Conservation (phyloP, 2,329 filamentous ascomycete species). For the Juglanconis sp. region DNA sequence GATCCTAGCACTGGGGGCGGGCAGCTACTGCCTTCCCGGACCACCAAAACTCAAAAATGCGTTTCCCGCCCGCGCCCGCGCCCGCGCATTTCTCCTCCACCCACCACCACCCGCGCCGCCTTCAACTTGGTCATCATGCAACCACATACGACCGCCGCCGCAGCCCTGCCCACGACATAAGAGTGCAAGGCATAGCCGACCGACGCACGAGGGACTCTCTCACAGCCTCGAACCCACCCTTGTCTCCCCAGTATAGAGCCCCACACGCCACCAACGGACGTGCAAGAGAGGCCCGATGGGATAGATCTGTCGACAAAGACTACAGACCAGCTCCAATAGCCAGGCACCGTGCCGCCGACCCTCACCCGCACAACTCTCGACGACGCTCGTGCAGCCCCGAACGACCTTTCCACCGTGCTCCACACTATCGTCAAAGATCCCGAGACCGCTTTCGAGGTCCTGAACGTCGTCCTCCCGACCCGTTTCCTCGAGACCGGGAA, state of each 20-base stretch:
- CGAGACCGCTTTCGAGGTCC: constrained; percentile 37
- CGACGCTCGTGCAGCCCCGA: constrained; percentile 27
- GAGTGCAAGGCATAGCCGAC: constrained; percentile 33
- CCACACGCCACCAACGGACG: constrained; percentile 23
- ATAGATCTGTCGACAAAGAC: constrained; percentile 15
- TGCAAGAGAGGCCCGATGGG: constrained; percentile 17
- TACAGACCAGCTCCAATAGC: constrained; percentile 23
- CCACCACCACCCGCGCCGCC: constrained; percentile 3
- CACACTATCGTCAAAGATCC: constrained; percentile 36
- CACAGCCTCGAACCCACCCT: constrained; percentile 25
- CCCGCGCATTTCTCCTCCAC: constrained; percentile 21
- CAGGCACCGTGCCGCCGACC: constrained; percentile 19
- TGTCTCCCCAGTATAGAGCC: constrained; percentile 26
- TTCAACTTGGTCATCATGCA: constrained; percentile 34
- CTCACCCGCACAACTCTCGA: constrained; percentile 25
- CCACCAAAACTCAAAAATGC: constrained; percentile 30
- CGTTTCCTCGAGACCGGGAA: constrained; percentile 23
- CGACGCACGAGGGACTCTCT: constrained; percentile 29
- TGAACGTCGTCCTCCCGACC: constrained; percentile 23
- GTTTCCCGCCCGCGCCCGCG: constrained; percentile 25
- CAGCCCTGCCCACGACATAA: constrained; percentile 30
- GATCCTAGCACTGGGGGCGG: constrained; percentile 10
- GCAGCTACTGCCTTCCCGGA: constrained; percentile 10
- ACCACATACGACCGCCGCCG: constrained; percentile 39
- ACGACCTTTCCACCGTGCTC: constrained; percentile 29